Conservation (phyloP, 371 early-diverging fungal species). For the Apophysomyces sp. region DNA sequence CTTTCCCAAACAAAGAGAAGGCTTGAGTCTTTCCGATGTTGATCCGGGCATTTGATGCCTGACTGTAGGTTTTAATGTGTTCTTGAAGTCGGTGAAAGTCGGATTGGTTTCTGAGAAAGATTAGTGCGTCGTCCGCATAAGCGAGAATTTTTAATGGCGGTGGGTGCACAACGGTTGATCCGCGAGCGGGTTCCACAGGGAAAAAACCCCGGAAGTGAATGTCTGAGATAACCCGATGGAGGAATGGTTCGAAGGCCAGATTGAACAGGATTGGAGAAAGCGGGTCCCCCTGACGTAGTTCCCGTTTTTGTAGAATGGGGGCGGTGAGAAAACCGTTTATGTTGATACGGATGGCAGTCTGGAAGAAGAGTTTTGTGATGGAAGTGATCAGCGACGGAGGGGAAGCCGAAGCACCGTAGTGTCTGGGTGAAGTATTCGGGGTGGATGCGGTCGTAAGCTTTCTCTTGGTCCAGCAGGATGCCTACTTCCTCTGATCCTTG, state of each 20-base stretch:
- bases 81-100: conserved; percentile 6
- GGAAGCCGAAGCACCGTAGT: conserved; percentile 7
- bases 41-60: conserved; percentile 19
- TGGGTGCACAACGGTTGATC: not conserved
- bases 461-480: conserved; percentile 11
- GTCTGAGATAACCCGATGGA: not conserved
- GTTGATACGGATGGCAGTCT: conserved; percentile 4
- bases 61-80: conserved; percentile 10
- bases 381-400: not conserved
- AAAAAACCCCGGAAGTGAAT: not conserved
- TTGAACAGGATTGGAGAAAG: conserved; percentile 22
- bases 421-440: conserved; percentile 3
- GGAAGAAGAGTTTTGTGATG: conserved; percentile 14
- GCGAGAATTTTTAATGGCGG: conserved; percentile 15
- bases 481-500: not conserved
- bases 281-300: conserved; percentile 17
- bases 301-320: conserved; percentile 8
- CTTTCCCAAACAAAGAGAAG: no score
- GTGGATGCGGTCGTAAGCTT: conserved; percentile 21
- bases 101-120: conserved; percentile 9
- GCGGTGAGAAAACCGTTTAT: conserved; percentile 15
- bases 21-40: conserved; percentile 19
- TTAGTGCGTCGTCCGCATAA: conserved; percentile 18
- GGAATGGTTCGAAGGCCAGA: conserved; percentile 17
- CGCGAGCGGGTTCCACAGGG: not conserved